Base-by-base conservation (phyloP, 2,329 filamentous ascomycete species). In the Beauveria pseudobassiana region DNA sequence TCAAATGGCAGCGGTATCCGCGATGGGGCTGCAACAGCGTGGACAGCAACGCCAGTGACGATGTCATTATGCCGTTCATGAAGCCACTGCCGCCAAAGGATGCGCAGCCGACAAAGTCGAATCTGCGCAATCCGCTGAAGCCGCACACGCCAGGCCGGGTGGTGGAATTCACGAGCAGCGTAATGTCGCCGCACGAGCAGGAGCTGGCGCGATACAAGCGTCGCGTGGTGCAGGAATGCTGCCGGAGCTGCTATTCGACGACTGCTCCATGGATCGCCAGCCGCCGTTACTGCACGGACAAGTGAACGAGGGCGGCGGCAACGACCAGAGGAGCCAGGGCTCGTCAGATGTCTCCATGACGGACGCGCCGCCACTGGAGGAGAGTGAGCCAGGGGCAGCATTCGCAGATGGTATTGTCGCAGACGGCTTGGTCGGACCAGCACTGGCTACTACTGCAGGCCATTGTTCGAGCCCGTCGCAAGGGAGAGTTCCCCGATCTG, bases 31-130 rank as follows among this genome's bases (percentile, higher is more conserved):
- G 28, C 49, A 51, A 68, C 70, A 24, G 71, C 73, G 3, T 34
- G 7, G 68, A 75, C 52, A 76, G 52, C 52, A 30, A 43, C 30
- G 42, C 22, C 14, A 40, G 76, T 16, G 71, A 77, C 1, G 67
- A 69, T 2, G 70, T 76, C 53, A 69, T 73, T 18, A 74, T 71
- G 3, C 75, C 74, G 4, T 67, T 76, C n/a, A 76, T 82, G 24
- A 78, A 79, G 7, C 78, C 80, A 2, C 72, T 79, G 3, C 82
- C 82, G 14, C 75, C 79, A 57, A 79, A 76, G 63, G 75, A 78
- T n/a, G 77, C 78, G 5, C 85, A 82, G 1, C 83, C 83, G 0
- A 75, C 71, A 9, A 86, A 86, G 67, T 86, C 83, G 1, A 82
- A 77, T 65, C 71, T 86, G 26, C 78, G 83, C 20, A 84, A 83